Percentiles rank a stretch among this genome's conserved stretches.
Evolutionary conservation across 148 eudicot species (phyloP).

Genomic region (Chenopodium berlandieri): DNA sequence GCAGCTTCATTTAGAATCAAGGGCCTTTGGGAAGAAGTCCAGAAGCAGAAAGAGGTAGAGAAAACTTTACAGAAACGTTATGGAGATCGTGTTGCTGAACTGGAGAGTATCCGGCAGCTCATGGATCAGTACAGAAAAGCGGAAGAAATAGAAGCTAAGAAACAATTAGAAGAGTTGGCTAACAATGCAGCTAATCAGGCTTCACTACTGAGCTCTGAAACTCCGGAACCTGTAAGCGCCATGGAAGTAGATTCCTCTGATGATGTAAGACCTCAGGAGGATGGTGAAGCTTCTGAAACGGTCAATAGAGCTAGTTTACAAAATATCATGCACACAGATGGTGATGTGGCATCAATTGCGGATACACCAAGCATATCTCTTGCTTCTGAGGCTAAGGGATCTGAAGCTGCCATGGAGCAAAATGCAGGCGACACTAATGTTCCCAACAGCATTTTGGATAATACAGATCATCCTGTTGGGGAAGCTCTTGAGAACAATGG

Average conservation of each 20-base stretch:
- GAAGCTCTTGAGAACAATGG: conserved; percentile 14
- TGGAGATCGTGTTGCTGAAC: conserved; percentile 59
- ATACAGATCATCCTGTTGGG: background rate
- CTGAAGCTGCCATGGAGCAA: conserved; percentile 14
- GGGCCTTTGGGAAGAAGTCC: conserved; percentile 93
- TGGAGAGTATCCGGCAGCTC: conserved; percentile 51
- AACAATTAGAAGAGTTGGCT: conserved; percentile 39
- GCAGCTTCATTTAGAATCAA: conserved; percentile 81
- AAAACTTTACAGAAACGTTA: conserved; percentile 71
- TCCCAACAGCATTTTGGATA: conserved; percentile 1
- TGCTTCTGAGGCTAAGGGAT: conserved; percentile 12
- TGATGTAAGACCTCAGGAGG: conserved; percentile 26
- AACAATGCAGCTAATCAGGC: conserved; percentile 27
- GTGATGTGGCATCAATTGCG: conserved; percentile 13
- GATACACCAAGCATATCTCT: conserved; percentile 8
- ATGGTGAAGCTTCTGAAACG: conserved; percentile 18
- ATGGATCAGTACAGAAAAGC: conserved; percentile 43
- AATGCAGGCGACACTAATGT: conserved; percentile 9
- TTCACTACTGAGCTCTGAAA: conserved; percentile 21
- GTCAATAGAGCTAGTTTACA: conserved; percentile 21
- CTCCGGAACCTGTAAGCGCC: conserved; percentile 27
- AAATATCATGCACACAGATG: conserved; percentile 26
- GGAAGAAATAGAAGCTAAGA: conserved; percentile 47
- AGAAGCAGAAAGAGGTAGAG: conserved; percentile 93
- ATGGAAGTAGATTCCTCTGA: conserved; percentile 28